A percentile compares a stretch with the other conserved stretches of the same genome.
phyloP scores from a whole-genome alignment of 192 early-diverging fungal genomes.

The Coemansia sp. region DNA sequence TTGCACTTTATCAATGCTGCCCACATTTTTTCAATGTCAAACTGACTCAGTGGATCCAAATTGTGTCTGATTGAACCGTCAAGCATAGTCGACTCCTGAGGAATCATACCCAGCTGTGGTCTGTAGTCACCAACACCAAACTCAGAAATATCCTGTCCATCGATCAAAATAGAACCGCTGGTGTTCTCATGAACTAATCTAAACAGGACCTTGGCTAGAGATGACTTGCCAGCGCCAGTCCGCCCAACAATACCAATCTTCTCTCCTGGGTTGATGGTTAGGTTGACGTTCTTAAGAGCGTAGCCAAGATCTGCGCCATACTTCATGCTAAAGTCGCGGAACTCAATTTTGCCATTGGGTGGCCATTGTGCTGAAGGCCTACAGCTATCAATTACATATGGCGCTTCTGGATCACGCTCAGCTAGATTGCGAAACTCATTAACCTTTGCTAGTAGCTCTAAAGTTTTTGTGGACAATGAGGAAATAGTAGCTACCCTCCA shows the following conservation, averaged over 20 bases:
- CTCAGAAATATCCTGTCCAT: constrained; percentile 72
- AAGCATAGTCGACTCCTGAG: constrained; percentile 69
- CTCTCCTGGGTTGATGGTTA: constrained; percentile 61
- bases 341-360: constrained; percentile 24
- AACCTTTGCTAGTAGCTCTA: background rate
- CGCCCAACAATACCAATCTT: constrained; percentile 61
- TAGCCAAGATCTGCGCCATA: constrained; percentile 18
- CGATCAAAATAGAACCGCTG: constrained; percentile 65
- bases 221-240: constrained; percentile 68
- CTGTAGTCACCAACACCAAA: constrained; percentile 71
- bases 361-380: constrained; percentile 30
- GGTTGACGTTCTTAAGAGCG: constrained; percentile 46
- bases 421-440: constrained; percentile 2
- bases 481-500: background rate
- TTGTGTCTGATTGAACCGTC: constrained; percentile 66
- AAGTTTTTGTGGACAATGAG: background rate
- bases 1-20: constrained; percentile 24
- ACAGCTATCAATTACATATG: constrained; percentile 4
- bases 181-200: constrained; percentile 64
- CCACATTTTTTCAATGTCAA: constrained; percentile 24
- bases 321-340: constrained; percentile 27
- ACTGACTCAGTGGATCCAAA: constrained; percentile 64
- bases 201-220: constrained; percentile 61
- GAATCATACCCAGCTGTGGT: constrained; percentile 49
- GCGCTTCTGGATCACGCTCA: constrained; percentile 14